phyloP scores from a whole-genome alignment of 257 asterid genomes.

The Nicotiana knightiana region DNA sequence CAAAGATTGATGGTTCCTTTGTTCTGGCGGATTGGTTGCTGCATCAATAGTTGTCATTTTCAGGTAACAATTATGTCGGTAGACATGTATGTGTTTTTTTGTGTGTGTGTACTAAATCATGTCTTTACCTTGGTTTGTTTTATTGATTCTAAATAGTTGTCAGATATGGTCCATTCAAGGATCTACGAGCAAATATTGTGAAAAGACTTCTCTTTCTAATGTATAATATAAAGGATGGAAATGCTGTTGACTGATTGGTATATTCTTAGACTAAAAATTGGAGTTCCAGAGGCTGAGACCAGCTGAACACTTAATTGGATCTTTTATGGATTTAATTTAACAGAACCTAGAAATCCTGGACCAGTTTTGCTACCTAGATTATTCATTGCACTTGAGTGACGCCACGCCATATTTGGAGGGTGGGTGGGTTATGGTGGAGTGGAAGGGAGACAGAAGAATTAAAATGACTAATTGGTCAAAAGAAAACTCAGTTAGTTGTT shows the following conservation, averaged over 20 bases:
- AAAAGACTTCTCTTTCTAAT: neutral
- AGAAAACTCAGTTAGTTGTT: neutral
- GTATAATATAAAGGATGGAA: neutral
- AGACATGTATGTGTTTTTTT: neutral
- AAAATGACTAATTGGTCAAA: neutral
- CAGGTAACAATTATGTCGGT: constrained; percentile 46
- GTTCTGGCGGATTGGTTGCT: constrained; percentile 57
- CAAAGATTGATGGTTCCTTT: constrained; percentile 73
- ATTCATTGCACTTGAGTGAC: neutral
- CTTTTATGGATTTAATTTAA: neutral
- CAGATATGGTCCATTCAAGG: neutral
- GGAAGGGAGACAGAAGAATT: neutral
- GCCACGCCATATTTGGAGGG: neutral
- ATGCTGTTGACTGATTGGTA: neutral
- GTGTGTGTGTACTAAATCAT: neutral
- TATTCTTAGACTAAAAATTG: neutral
- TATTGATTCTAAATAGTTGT: neutral
- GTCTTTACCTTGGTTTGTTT: neutral
- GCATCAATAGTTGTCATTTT: constrained; percentile 71
- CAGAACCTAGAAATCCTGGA: neutral
- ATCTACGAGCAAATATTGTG: neutral
- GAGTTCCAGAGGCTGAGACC: neutral
- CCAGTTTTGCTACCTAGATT: neutral
- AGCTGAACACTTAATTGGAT: neutral
- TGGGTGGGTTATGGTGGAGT: neutral